These are phyloP conservation scores for Eucalyptus microcorys DNA, from an alignment of 345 rosid species.

Conservation along the genomic window DNA sequence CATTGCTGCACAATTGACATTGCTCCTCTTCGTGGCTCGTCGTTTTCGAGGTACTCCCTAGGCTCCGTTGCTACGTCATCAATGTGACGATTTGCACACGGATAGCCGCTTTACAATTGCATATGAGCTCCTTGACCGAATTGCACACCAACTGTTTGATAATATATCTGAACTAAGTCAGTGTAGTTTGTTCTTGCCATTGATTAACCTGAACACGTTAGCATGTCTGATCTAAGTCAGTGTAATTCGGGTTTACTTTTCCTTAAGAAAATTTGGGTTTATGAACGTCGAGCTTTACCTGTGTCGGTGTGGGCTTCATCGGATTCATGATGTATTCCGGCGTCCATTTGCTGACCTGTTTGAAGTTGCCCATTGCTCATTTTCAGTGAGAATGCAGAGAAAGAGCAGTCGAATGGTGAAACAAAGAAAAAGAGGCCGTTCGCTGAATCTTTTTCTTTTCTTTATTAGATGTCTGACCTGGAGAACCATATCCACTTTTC, in stretches of 20 bases:
- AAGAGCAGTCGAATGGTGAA: background rate
- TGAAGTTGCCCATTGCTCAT: constrained; percentile 32
- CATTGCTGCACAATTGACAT: background rate
- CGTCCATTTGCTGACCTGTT: constrained; percentile 18
- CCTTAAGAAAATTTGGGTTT: background rate
- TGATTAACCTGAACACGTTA: background rate
- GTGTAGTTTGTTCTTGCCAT: background rate
- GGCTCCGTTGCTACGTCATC: background rate
- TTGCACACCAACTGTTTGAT: background rate
- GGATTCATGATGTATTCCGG: background rate
- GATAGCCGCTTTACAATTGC: background rate
- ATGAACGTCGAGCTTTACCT: background rate
- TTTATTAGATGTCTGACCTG: background rate
- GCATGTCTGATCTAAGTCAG: background rate
- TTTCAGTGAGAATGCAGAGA: background rate
- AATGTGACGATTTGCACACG: background rate
- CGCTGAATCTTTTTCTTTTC: background rate
- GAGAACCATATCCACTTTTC: background rate
- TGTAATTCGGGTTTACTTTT: background rate
- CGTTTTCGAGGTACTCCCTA: background rate
- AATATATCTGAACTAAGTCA: background rate
- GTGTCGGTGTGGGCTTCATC: background rate
- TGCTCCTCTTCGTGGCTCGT: background rate
- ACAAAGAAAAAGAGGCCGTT: background rate
- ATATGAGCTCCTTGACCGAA: background rate